Conservation (phyloP, 2,329 filamentous ascomycete species). For the Colletotrichum shisoi region DNA sequence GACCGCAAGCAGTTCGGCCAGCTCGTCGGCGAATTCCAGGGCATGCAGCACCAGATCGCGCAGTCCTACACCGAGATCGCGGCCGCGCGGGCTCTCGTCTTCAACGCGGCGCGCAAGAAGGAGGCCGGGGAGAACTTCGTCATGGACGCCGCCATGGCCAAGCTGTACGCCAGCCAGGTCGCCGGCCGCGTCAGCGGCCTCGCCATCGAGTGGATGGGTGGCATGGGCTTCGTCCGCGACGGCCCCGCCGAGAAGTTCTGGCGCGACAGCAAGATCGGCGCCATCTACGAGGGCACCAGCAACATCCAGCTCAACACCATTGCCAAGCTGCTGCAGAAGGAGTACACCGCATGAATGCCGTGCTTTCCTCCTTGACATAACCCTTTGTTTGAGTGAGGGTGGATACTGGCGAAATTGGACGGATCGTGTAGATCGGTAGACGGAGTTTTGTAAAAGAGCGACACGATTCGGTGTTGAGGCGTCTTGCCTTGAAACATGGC, state of each 20-base stretch:
- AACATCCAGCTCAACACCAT: slow-evolving; percentile 76
- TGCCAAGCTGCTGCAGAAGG: slow-evolving; percentile 68
- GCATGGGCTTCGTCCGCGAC: slow-evolving; percentile 97
- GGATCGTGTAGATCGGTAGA: slow-evolving; percentile 32
- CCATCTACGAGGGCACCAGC: slow-evolving; percentile 93
- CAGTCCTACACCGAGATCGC: slow-evolving; percentile 94
- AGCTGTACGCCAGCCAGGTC: slow-evolving; percentile 92
- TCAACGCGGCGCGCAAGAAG: slow-evolving; percentile 97
- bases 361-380: not conserved
- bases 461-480: slow-evolving; percentile 31
- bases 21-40: slow-evolving; percentile 95
- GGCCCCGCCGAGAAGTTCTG: slow-evolving; percentile 98
- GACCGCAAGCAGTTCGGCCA: slow-evolving; percentile 96
- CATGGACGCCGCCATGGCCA: slow-evolving; percentile 96
- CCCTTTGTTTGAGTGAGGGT: not conserved
- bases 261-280: slow-evolving; percentile 97
- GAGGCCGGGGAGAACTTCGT: slow-evolving; percentile 96
- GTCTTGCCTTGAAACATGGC: not conserved
- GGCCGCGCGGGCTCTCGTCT: slow-evolving; percentile 90
- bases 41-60: slow-evolving; percentile 98
- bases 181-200: slow-evolving; percentile 84
- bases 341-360: slow-evolving; percentile 59
- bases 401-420: slow-evolving; percentile 3
- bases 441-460: slow-evolving; percentile 35
- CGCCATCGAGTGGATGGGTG: slow-evolving; percentile 98